These are phyloP conservation scores for Melampsora larici-populina DNA, from an alignment of 1,284 basidiomycete genomes.

Conservation along the genomic window DNA sequence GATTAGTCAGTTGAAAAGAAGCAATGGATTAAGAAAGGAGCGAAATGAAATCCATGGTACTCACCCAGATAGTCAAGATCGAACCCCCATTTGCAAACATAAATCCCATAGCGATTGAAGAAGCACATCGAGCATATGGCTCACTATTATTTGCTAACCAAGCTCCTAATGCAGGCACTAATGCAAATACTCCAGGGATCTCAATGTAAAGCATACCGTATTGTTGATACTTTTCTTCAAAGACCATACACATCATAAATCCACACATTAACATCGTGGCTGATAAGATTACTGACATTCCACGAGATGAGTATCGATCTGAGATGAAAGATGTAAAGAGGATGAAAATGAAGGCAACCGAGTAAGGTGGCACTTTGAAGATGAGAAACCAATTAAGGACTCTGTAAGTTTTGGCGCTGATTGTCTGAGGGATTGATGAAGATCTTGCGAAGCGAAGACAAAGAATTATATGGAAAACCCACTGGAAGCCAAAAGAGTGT, in stretches of 20 bases:
- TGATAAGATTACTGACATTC: neutral
- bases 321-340: conserved; percentile 7
- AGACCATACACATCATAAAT: neutral
- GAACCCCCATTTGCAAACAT: conserved; percentile 20
- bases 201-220: conserved; percentile 19
- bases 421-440: too few relatives aligned
- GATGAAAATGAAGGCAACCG: too few relatives aligned
- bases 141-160: conserved; percentile 34
- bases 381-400: too few relatives aligned
- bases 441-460: too few relatives aligned
- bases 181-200: conserved; percentile 8
- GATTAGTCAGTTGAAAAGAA: neutral
- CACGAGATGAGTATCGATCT: conserved; percentile 8
- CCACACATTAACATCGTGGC: neutral
- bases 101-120: conserved; percentile 10
- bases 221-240: conserved; percentile 10
- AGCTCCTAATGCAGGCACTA: conserved; percentile 11
- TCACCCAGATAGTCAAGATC: conserved; percentile 21
- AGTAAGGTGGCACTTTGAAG: conserved; percentile 7
- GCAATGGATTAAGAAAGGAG: neutral
- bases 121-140: conserved; percentile 16
- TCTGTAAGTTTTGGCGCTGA: too few relatives aligned
- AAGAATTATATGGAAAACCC: too few relatives aligned
- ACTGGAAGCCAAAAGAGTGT: too few relatives aligned
- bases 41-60: neutral